Conservation (phyloP, 306 rosid genomes). For the Lotus japonicus region DNA sequence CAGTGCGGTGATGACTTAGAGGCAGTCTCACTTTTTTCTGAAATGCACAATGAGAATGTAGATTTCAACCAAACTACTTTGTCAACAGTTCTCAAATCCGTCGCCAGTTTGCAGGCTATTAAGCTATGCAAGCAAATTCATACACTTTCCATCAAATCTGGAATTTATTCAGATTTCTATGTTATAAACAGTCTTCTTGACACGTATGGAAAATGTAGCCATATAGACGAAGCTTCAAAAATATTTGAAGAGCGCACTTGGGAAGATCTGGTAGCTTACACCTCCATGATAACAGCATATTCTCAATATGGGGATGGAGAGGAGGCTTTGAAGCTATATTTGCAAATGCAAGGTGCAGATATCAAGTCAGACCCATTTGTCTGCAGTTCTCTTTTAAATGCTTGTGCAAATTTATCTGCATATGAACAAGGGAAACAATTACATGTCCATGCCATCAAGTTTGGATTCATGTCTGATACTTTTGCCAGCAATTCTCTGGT, state of each 20-base stretch:
- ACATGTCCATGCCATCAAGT: slow-evolving; percentile 73
- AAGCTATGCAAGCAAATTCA: slow-evolving; percentile 61
- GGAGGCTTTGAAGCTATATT: slow-evolving; percentile 74
- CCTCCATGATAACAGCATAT: slow-evolving; percentile 85
- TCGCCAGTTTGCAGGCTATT: slow-evolving; percentile 51
- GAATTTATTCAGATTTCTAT: slow-evolving; percentile 56
- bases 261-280: slow-evolving; percentile 85
- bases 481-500: slow-evolving; percentile 90
- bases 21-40: slow-evolving; percentile 50
- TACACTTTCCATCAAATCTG: slow-evolving; percentile 61
- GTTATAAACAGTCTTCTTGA: slow-evolving; percentile 85
- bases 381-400: slow-evolving; percentile 87
- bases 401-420: slow-evolving; percentile 78
- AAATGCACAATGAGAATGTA: slow-evolving; percentile 42
- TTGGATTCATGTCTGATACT: slow-evolving; percentile 70
- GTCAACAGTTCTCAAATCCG: slow-evolving; percentile 71
- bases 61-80: slow-evolving; percentile 76
- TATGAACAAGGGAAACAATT: slow-evolving; percentile 88
- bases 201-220: slow-evolving; percentile 65
- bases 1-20: slow-evolving; percentile 54
- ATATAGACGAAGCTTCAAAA: slow-evolving; percentile 49
- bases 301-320: slow-evolving; percentile 77
- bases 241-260: slow-evolving; percentile 55
- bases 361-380: slow-evolving; percentile 64
- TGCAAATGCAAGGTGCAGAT: slow-evolving; percentile 50